Conservation (phyloP, 176 grass and related monocot genomes). For the Musa acuminata region DNA sequence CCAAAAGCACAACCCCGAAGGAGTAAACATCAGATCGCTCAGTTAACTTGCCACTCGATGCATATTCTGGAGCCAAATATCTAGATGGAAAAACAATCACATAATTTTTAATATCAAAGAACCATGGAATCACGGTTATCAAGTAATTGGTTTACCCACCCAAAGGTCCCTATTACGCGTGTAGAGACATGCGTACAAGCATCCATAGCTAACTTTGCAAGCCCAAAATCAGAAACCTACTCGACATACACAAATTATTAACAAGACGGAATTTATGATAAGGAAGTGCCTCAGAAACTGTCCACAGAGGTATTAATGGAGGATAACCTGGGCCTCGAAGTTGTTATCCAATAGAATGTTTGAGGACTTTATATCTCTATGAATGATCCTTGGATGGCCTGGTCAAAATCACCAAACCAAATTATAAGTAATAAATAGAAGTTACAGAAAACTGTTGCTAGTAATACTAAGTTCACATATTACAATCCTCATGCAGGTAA, state of each 20-base stretch:
- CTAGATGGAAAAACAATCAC: conserved; percentile 21
- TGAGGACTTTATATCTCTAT: conserved; percentile 31
- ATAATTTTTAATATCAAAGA: not conserved
- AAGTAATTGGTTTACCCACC: conserved; percentile 33
- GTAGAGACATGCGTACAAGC: conserved; percentile 67
- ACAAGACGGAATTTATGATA: not conserved
- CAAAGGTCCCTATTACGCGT: conserved; percentile 87
- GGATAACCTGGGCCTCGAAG: conserved; percentile 29
- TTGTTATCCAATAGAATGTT: conserved; percentile 37
- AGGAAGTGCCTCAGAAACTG: not conserved
- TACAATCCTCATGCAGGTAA: conserved; percentile 38
- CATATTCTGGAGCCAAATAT: conserved; percentile 91
- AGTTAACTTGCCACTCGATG: conserved; percentile 67
- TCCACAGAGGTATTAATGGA: not conserved
- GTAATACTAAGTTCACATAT: not conserved
- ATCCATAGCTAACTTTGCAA: conserved; percentile 61
- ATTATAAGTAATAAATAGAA: not conserved
- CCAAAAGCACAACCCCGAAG: conserved; percentile 79
- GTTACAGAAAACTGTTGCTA: not conserved
- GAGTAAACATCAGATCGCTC: conserved; percentile 90
- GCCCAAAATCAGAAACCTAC: conserved; percentile 82
- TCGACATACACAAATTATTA: not conserved
- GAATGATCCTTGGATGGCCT: conserved; percentile 35
- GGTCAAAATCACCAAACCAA: not conserved
- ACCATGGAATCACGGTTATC: not conserved